Base-by-base conservation (phyloP, 305 asterid species). In the Fraxinus platypoda region DNA sequence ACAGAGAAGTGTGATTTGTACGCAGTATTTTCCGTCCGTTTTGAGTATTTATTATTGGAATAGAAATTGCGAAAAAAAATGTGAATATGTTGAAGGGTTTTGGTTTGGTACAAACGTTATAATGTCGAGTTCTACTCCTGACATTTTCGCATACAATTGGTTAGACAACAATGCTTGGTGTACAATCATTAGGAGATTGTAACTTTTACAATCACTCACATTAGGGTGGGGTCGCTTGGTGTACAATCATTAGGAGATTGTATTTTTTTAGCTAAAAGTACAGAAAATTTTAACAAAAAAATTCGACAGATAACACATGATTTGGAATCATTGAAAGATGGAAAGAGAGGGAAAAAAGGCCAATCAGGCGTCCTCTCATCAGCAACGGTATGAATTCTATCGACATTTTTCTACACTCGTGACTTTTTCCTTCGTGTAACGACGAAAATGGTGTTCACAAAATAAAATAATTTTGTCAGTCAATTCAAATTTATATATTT, bases 1-100 rank as follows among this genome's bases (percentile, higher is more conserved):
- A 72, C 73, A 34, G 62, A 84, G 74, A 26, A 68, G 38, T 68
- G 34, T 66, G 21, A 68, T 68, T 68, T 68, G 19, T 26, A 71
- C 41, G 43, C 25, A 71, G 43, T 31, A 30, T 71, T 31, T 71
- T 25, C 13, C 0, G 30, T 8, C 71, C 71, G 23, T 30, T 71
- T 6, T 31, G 74, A 28, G 38, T 26, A 30, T 31, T 71, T 12
- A 17, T 15, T 30, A 70, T 31, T 15, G 23, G 38, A 31, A 70
- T 31, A 28, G 75, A 70, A 70, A 70, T 70, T 70, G 33, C 33
- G 59, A 59, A 62, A 31, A 62, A 31, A 9, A 70, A 70, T 70
- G 37, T 70, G 75, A 30, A 30, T 70, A 12, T 28, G 21, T 13
- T 2, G 41, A 13, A 28, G 38, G 75, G 75, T 6, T 70, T 70